Evolutionary conservation across 2,329 filamentous ascomycete genomes (phyloP).

Genomic region (Verticillium tricorpus): DNA sequence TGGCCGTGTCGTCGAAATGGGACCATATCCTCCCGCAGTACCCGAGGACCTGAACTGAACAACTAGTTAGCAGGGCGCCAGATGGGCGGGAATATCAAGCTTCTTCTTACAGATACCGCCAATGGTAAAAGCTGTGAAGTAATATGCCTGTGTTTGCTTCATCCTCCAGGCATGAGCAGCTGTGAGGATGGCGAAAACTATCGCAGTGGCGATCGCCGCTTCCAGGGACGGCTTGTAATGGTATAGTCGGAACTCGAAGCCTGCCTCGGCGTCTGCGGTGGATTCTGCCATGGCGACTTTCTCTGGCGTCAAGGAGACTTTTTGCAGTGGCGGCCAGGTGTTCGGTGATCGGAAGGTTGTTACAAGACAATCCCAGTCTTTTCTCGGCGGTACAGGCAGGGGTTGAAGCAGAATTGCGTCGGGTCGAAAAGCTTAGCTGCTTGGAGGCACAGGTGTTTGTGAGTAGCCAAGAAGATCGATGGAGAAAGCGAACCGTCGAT

Average conservation of each 20-base stretch:
- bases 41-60: slow-evolving; percentile 14
- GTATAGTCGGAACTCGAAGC: slow-evolving; percentile 13
- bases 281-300: background rate
- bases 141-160: slow-evolving; percentile 5
- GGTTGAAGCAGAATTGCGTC: too few relatives aligned
- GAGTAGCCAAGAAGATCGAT: too few relatives aligned
- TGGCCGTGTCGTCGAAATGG: slow-evolving; percentile 4
- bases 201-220: slow-evolving; percentile 6
- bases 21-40: slow-evolving; percentile 18
- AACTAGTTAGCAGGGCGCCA: too few relatives aligned
- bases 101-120: slow-evolving; percentile 11
- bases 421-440: too few relatives aligned
- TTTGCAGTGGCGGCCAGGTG: too few relatives aligned
- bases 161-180: slow-evolving; percentile 7
- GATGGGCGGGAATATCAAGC: background rate
- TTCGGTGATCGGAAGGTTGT: too few relatives aligned
- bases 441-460: too few relatives aligned
- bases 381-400: too few relatives aligned
- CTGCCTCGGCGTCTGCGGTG: background rate
- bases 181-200: slow-evolving; percentile 8
- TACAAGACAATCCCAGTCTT: too few relatives aligned
- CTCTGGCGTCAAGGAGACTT: too few relatives aligned
- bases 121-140: slow-evolving; percentile 11
- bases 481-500: too few relatives aligned
- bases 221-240: slow-evolving; percentile 11